Evolutionary conservation across 768 basidiomycete species (phyloP).

Genomic region (Leccinum imitatum): DNA sequence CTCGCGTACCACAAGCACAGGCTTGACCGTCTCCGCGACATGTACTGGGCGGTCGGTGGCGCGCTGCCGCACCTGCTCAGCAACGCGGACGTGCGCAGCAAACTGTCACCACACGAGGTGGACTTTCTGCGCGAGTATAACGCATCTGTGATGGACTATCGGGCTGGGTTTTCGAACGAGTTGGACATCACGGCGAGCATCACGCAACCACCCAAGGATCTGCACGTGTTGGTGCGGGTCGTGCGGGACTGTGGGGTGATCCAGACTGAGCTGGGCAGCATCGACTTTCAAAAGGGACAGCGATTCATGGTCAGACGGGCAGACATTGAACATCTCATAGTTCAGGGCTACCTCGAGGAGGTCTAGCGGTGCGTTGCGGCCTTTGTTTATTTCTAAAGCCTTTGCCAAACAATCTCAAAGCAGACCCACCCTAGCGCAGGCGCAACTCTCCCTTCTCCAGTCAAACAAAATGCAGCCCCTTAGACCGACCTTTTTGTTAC

Average conservation of each 20-base stretch:
- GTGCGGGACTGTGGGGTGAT: slow-evolving; percentile 89
- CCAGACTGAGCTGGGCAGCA: slow-evolving; percentile 85
- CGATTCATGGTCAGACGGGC: slow-evolving; percentile 84
- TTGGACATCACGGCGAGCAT: slow-evolving; percentile 86
- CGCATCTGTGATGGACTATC: slow-evolving; percentile 76
- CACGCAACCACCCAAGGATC: slow-evolving; percentile 80
- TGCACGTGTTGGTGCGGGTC: slow-evolving; percentile 86
- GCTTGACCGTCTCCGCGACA: slow-evolving; percentile 75
- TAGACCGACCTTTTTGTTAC: background rate
- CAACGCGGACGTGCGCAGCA: slow-evolving; percentile 64
- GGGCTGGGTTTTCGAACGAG: slow-evolving; percentile 81
- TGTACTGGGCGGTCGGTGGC: slow-evolving; percentile 90
- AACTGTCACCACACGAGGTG: slow-evolving; percentile 76
- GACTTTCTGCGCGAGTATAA: slow-evolving; percentile 86
- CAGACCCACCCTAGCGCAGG: background rate
- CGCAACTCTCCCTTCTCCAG: background rate
- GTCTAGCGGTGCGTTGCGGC: slow-evolving; percentile 41
- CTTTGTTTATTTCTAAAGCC: slow-evolving; percentile 24
- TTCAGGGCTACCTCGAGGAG: slow-evolving; percentile 91
- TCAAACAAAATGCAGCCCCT: slow-evolving; percentile 13
- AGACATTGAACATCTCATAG: slow-evolving; percentile 92
- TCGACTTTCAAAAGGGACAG: slow-evolving; percentile 89
- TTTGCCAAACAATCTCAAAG: slow-evolving; percentile 26
- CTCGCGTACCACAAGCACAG: slow-evolving; percentile 92
- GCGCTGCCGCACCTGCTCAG: slow-evolving; percentile 81